Percentiles rank a stretch among this genome's conserved stretches.
Evolutionary conservation across 2,329 filamentous ascomycete genomes (phyloP).

Genomic region (Colletotrichum lini): DNA sequence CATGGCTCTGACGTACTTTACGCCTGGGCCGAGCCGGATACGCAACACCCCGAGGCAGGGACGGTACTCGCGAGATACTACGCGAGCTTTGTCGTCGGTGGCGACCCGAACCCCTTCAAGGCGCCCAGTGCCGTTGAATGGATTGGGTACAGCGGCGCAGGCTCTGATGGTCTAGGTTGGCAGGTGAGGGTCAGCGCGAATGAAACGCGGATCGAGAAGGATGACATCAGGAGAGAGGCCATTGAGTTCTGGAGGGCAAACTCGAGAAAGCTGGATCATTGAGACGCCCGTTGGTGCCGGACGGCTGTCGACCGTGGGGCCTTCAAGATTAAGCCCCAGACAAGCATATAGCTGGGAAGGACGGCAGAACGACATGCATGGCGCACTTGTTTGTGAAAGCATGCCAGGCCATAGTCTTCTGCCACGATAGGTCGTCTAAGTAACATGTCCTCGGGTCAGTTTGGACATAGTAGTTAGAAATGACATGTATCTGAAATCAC

Average conservation of each 20-base stretch:
- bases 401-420: too few relatives aligned
- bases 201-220: conserved; percentile 17
- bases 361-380: too few relatives aligned
- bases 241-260: conserved; percentile 28
- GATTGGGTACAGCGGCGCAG: conserved; percentile 17
- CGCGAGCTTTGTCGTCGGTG: conserved; percentile 54
- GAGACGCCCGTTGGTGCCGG: not conserved
- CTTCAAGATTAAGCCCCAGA: too few relatives aligned
- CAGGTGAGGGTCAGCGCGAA: conserved; percentile 24
- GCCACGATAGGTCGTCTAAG: too few relatives aligned
- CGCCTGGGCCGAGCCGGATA: conserved; percentile 19
- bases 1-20: conserved; percentile 27
- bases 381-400: too few relatives aligned
- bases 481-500: too few relatives aligned
- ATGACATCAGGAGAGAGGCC: conserved; percentile 19
- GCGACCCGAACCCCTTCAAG: conserved; percentile 51
- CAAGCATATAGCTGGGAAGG: too few relatives aligned
- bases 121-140: conserved; percentile 45
- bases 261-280: conserved; percentile 18
- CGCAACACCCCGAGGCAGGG: conserved; percentile 17
- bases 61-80: conserved; percentile 44
- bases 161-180: conserved; percentile 5
- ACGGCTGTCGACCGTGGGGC: too few relatives aligned
- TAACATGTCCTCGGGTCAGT: too few relatives aligned
- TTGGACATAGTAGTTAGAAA: too few relatives aligned